phyloP scores from a whole-genome alignment of 345 rosid genomes.

The Populus pruinosa region DNA sequence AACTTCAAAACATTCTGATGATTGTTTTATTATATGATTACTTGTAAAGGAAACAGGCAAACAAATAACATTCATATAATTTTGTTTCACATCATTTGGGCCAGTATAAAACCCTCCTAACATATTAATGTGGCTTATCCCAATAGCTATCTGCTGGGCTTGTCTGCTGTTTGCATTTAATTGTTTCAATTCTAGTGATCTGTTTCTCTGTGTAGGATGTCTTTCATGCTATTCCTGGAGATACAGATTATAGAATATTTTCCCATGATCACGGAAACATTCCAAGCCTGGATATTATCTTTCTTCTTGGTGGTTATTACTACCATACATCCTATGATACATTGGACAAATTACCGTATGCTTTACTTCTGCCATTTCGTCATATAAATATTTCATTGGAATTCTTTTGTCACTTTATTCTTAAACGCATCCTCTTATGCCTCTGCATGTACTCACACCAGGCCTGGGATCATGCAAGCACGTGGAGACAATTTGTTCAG shows the following conservation, averaged over 20 bases:
- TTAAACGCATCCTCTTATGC: conserved; percentile 31
- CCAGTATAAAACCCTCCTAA: background rate
- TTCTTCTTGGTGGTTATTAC: conserved; percentile 93
- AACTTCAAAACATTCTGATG: conserved; percentile 11
- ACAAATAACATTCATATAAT: background rate
- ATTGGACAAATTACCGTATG: conserved; percentile 94
- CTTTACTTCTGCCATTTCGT: conserved; percentile 56
- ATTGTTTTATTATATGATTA: conserved; percentile 7
- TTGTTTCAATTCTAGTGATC: background rate
- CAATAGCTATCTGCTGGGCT: background rate
- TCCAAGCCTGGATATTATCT: conserved; percentile 96
- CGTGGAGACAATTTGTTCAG: conserved; percentile 91
- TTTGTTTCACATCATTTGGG: background rate
- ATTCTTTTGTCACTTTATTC: conserved; percentile 20
- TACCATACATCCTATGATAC: conserved; percentile 96
- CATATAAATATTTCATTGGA: conserved; percentile 27
- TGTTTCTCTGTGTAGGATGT: conserved; percentile 55
- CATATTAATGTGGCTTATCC: background rate
- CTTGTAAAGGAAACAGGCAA: background rate
- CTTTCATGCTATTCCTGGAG: conserved; percentile 89
- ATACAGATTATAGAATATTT: conserved; percentile 92
- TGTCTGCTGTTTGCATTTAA: background rate
- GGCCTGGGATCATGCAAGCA: conserved; percentile 99
- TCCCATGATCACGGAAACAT: conserved; percentile 82
- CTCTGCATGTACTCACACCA: conserved; percentile 36